phyloP scores from a whole-genome alignment of 2,329 filamentous ascomycete genomes.

The Fusarium chlamydosporum region DNA sequence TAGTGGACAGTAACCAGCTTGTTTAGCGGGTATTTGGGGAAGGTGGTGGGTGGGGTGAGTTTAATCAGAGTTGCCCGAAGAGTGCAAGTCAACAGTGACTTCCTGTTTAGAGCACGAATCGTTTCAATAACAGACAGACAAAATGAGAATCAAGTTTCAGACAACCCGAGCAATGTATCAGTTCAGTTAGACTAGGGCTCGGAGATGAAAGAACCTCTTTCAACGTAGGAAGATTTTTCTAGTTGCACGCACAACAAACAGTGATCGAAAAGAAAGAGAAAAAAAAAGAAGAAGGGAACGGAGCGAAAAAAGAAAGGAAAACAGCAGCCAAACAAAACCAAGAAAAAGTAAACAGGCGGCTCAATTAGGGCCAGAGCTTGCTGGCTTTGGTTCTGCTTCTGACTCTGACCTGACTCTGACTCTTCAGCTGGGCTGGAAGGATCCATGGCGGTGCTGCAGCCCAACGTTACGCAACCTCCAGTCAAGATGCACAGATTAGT shows the following conservation, averaged over 20 bases:
- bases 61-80: conserved; percentile 35
- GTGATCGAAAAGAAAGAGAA: background rate
- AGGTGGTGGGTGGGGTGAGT: conserved; percentile 43
- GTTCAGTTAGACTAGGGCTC: conserved; percentile 20
- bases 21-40: conserved; percentile 45
- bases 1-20: conserved; percentile 41
- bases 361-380: conserved; percentile 22
- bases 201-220: conserved; percentile 17
- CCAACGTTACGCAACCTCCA: conserved; percentile 45
- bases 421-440: conserved; percentile 37
- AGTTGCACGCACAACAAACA: conserved; percentile 20
- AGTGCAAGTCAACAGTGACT: conserved; percentile 27
- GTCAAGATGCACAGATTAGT: conserved; percentile 34
- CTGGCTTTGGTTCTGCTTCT: conserved; percentile 3
- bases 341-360: conserved; percentile 14
- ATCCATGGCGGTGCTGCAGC: conserved; percentile 41
- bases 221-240: background rate
- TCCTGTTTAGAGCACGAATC: conserved; percentile 19
- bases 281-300: conserved; percentile 4
- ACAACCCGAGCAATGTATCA: background rate
- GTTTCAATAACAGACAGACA: background rate
- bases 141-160: conserved; percentile 12
- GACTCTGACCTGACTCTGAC: conserved; percentile 12
- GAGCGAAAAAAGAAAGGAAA: conserved; percentile 7
- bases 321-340: conserved; percentile 10